A percentile compares a stretch with the other conserved stretches of the same genome.
These are phyloP conservation scores for Triangularia setosa DNA, from an alignment of 2,329 filamentous ascomycete species.

Conservation along the genomic window DNA sequence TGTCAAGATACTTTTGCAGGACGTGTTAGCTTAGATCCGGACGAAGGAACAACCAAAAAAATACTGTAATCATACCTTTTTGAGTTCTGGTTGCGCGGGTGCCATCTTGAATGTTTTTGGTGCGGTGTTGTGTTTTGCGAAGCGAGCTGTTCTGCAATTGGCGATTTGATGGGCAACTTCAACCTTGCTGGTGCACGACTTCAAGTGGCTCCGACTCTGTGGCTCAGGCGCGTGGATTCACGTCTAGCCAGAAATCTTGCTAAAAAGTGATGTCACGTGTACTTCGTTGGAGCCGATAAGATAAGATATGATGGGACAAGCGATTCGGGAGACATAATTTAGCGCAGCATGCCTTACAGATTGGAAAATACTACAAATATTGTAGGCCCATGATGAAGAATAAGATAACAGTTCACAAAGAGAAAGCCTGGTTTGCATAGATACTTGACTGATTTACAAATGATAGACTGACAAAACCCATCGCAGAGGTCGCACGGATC, in stretches of 20 bases:
- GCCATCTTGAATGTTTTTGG: constrained; percentile 64
- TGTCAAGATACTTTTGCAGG: constrained; percentile 83
- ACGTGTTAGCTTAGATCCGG: not conserved
- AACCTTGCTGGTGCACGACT: constrained; percentile 3
- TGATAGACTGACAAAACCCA: no score
- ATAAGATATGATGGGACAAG: constrained; percentile 27
- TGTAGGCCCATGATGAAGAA: no score
- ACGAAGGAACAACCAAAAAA: not conserved
- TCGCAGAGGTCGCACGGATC: not conserved
- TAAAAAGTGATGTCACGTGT: constrained; percentile 41
- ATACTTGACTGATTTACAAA: no score
- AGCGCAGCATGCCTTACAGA: constrained; percentile 4
- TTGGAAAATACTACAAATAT: no score
- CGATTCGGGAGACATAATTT: not conserved
- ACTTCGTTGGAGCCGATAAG: constrained; percentile 43
- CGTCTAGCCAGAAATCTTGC: constrained; percentile 19
- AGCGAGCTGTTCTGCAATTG: constrained; percentile 1
- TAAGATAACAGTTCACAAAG: no score
- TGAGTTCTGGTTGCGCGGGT: constrained; percentile 97
- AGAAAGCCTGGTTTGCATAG: no score
- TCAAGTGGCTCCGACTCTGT: not conserved
- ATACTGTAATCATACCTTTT: constrained; percentile 65
- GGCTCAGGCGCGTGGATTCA: not conserved
- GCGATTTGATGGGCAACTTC: constrained; percentile 9
- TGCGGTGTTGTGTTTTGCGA: constrained; percentile 9